Evolutionary conservation across 805 yeast species (phyloP).

Genomic region (Yarrowia phangngaensis): DNA sequence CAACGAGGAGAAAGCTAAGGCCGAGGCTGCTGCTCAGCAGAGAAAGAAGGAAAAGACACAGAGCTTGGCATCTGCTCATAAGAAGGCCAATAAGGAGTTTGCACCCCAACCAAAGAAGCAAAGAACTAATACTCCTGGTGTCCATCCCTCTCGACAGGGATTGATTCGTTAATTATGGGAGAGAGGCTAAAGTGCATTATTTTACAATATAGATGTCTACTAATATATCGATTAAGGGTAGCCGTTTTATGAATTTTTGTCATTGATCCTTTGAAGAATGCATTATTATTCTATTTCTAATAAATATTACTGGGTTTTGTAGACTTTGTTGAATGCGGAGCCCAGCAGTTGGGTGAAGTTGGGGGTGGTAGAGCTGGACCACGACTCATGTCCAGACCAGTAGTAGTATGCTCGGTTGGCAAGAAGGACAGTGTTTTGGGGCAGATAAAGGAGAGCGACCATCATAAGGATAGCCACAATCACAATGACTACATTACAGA

Average conservation of each 20-base stretch:
- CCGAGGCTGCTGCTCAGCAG: conserved; percentile 15
- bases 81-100: conserved; percentile 23
- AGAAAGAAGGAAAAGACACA: conserved; percentile 28
- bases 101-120: conserved; percentile 17
- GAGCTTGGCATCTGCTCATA: conserved; percentile 17
- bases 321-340: conserved; percentile 25
- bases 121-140: conserved; percentile 26
- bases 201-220: conserved; percentile 11
- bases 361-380: conserved; percentile 22
- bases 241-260: no score
- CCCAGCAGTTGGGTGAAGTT: conserved; percentile 25
- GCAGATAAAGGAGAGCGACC: conserved; percentile 23
- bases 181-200: background rate
- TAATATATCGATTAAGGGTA: no score
- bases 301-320: conserved; percentile 22
- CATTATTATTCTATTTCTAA: conserved; percentile 7
- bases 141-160: conserved; percentile 67
- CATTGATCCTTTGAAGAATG: no score
- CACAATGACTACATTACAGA: conserved; percentile 25
- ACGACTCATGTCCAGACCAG: conserved; percentile 24
- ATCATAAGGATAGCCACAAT: conserved; percentile 14
- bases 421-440: conserved; percentile 20
- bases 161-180: conserved; percentile 40
- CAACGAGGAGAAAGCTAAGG: conserved; percentile 42
- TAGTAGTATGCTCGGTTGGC: conserved; percentile 27